Percentiles rank a stretch among this genome's conserved stretches.
These are phyloP conservation scores for Diaporthe humulicola DNA, from an alignment of 2,329 filamentous ascomycete species.

Conservation along the genomic window DNA sequence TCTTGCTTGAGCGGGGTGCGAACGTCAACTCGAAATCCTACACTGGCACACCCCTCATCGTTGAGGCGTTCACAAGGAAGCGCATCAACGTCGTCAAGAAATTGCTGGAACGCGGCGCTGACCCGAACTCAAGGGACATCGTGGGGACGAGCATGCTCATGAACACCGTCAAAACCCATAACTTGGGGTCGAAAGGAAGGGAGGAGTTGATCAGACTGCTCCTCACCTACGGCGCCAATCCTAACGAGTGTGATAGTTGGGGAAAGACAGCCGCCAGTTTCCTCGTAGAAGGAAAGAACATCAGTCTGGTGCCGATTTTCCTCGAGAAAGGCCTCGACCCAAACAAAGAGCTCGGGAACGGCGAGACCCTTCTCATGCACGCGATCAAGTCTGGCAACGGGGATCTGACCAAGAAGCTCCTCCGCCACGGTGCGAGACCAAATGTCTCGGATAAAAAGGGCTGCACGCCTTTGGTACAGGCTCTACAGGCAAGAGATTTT, in stretches of 20 bases:
- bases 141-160: constrained; percentile 12
- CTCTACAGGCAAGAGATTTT: not conserved
- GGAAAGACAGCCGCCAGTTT: constrained; percentile 1
- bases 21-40: constrained; percentile 9
- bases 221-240: not conserved
- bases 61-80: constrained; percentile 3
- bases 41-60: not conserved
- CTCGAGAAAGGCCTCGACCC: constrained; percentile 9
- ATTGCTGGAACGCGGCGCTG: constrained; percentile 4
- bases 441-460: not conserved
- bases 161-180: constrained; percentile 1
- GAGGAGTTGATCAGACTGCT: constrained; percentile 8
- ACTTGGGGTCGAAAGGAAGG: not conserved
- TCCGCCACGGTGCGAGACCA: not conserved
- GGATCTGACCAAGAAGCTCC: not conserved
- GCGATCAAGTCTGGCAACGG: not conserved
- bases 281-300: not conserved
- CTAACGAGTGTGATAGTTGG: not conserved
- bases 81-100: constrained; percentile 3
- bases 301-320: not conserved
- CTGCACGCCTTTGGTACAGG: constrained; percentile 4
- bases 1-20: not conserved
- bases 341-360: not conserved
- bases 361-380: not conserved
- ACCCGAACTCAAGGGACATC: constrained; percentile 1